Percentiles rank a stretch among this genome's conserved stretches.
phyloP scores from a whole-genome alignment of 352 stramenopile species.

The Phytophthora sansomeana region DNA sequence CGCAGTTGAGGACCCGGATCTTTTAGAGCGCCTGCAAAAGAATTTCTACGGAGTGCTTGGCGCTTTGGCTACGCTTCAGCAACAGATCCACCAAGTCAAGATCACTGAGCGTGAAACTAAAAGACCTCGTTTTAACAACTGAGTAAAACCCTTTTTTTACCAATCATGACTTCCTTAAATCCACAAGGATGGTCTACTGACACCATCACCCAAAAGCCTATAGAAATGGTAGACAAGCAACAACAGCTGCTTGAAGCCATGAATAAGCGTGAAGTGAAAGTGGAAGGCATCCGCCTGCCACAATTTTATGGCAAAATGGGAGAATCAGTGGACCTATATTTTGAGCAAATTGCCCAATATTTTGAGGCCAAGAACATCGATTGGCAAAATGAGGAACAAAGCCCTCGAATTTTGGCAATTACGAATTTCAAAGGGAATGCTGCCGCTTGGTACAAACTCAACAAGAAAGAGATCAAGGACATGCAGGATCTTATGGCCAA shows the following conservation, averaged over 20 bases:
- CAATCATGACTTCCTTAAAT: conserved; percentile 21
- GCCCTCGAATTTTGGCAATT: conserved; percentile 22
- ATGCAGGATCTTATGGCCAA: conserved; percentile 14
- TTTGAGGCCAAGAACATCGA: conserved; percentile 25
- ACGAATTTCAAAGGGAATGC: conserved; percentile 15
- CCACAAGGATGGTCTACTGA: conserved; percentile 18
- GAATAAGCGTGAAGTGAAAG: conserved; percentile 23
- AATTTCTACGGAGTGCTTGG: not conserved
- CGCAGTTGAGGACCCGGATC: no score
- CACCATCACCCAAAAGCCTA: conserved; percentile 9
- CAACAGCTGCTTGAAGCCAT: conserved; percentile 30
- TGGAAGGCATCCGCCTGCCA: conserved; percentile 22
- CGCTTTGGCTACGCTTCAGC: no score
- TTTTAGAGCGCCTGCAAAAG: not conserved
- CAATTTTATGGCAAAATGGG: conserved; percentile 20
- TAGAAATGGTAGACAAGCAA: conserved; percentile 17
- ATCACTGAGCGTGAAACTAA: not conserved
- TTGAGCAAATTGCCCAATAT: conserved; percentile 27
- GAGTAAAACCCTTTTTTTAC: conserved; percentile 14
- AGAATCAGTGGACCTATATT: conserved; percentile 27
- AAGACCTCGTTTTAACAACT: not conserved
- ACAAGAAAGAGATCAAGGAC: conserved; percentile 15
- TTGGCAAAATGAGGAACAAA: conserved; percentile 3
- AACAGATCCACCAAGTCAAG: not conserved
- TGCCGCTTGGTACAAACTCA: conserved; percentile 23